These are phyloP conservation scores for Metarhizium guizhouense DNA, from an alignment of 2,329 filamentous ascomycete genomes.

Conservation along the genomic window DNA sequence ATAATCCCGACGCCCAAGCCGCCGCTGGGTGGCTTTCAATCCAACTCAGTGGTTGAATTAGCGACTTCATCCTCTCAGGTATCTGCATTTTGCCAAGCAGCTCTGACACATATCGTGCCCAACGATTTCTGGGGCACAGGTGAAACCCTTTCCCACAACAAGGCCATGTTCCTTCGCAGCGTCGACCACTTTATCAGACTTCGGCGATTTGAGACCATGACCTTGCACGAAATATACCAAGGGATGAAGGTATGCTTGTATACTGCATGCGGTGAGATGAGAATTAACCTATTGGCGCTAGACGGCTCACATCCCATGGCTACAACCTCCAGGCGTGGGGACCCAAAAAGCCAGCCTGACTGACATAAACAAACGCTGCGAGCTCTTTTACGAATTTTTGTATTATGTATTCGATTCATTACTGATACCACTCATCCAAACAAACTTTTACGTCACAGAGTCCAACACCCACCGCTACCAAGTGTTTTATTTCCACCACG, in stretches of 20 bases:
- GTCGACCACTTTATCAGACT: constrained; percentile 72
- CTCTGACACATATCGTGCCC: constrained; percentile 65
- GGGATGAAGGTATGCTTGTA: constrained; percentile 57
- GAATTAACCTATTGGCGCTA: constrained; percentile 21
- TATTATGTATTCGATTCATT: constrained; percentile 93
- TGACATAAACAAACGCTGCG: constrained; percentile 65
- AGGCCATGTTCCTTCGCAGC: constrained; percentile 49
- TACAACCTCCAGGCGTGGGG: constrained; percentile 44
- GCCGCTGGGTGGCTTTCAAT: not conserved
- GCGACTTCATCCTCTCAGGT: constrained; percentile 61
- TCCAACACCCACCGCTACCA: constrained; percentile 71
- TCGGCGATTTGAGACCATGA: constrained; percentile 72
- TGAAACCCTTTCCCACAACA: constrained; percentile 48
- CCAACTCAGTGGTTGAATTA: constrained; percentile 49
- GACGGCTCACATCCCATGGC: constrained; percentile 65
- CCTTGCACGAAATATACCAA: constrained; percentile 69
- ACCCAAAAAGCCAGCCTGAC: constrained; percentile 54
- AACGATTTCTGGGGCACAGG: constrained; percentile 62
- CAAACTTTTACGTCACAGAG: constrained; percentile 92
- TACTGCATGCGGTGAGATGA: not conserved
- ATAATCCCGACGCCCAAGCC: not conserved
- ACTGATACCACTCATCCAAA: constrained; percentile 74
- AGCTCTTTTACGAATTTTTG: constrained; percentile 75
- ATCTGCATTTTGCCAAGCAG: constrained; percentile 79
- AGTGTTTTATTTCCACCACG: constrained; percentile 90